phyloP scores from a whole-genome alignment of 192 early-diverging fungal species.

The Kappamyces sp. region DNA sequence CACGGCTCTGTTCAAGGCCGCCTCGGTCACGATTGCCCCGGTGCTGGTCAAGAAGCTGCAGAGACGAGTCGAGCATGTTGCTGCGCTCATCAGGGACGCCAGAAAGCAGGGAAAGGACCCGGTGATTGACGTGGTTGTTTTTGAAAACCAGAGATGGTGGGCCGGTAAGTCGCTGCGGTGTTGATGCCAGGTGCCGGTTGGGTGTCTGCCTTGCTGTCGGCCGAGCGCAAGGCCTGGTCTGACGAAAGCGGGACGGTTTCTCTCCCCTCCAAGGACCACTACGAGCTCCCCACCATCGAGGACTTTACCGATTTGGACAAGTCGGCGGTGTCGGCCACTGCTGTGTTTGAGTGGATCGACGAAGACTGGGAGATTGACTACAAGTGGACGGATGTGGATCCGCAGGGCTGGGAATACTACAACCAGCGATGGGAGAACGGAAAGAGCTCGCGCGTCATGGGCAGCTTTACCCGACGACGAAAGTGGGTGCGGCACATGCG shows the following conservation, averaged over 20 bases:
- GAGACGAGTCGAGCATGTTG: conserved; percentile 30
- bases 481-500: conserved; percentile 54
- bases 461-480: conserved; percentile 55
- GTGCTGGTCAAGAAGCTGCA: conserved; percentile 29
- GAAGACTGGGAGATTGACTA: conserved; percentile 54
- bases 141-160: conserved; percentile 80
- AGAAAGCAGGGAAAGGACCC: conserved; percentile 14
- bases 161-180: conserved; percentile 25
- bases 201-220: conserved; percentile 56
- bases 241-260: conserved; percentile 52
- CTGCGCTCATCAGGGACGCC: conserved; percentile 25
- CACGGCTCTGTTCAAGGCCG: conserved; percentile 48
- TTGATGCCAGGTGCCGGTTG: conserved; percentile 52
- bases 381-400: conserved; percentile 34
- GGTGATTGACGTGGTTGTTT: conserved; percentile 34
- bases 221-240: conserved; percentile 62
- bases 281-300: conserved; percentile 37
- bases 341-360: conserved; percentile 47
- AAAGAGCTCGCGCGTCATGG: conserved; percentile 34
- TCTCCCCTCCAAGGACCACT: conserved; percentile 45
- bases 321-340: conserved; percentile 23
- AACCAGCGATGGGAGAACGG: conserved; percentile 63
- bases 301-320: background rate
- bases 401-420: conserved; percentile 59
- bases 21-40: conserved; percentile 33